These are phyloP conservation scores for Alloteropsis angusta DNA, from an alignment of 202 grass and related monocot genomes.

Conservation along the genomic window DNA sequence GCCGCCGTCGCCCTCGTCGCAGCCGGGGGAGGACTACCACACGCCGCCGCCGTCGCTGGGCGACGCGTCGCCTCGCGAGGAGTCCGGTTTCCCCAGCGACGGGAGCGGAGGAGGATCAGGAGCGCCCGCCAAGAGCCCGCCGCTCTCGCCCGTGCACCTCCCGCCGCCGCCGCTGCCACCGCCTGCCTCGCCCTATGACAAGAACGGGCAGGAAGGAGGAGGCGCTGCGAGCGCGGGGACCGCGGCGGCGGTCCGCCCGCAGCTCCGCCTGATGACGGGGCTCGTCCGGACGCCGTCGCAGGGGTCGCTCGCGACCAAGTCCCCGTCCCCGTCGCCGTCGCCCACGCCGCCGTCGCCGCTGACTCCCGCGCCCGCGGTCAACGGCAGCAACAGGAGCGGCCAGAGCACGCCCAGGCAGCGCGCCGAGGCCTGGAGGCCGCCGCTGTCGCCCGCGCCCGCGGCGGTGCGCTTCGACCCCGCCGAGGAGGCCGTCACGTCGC, in stretches of 20 bases:
- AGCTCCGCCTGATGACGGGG: neutral
- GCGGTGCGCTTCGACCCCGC: neutral
- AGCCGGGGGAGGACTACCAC: conserved; percentile 34
- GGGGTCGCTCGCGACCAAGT: conserved; percentile 12
- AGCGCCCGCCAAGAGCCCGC: neutral
- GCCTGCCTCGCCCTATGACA: neutral
- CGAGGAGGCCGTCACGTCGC: conserved; percentile 43
- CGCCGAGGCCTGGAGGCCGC: conserved; percentile 17
- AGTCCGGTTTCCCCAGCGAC: neutral
- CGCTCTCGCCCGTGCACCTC: conserved; percentile 25
- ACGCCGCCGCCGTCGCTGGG: conserved; percentile 39
- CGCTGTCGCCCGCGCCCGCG: neutral
- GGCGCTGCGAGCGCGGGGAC: neutral
- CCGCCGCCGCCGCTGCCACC: neutral
- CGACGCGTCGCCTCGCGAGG: conserved; percentile 19
- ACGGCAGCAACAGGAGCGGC: neutral
- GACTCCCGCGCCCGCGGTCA: neutral
- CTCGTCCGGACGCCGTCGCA: conserved; percentile 24
- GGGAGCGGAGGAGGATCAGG: neutral
- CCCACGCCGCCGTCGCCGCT: conserved; percentile 26
- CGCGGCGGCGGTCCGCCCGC: neutral
- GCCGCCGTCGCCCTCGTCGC: conserved; percentile 16
- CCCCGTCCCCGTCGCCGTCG: neutral
- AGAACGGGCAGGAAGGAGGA: neutral
- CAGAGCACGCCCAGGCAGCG: conserved; percentile 29